Conservation (phyloP, 495 filamentous ascomycete genomes). For the Penicillium waksmanii region DNA sequence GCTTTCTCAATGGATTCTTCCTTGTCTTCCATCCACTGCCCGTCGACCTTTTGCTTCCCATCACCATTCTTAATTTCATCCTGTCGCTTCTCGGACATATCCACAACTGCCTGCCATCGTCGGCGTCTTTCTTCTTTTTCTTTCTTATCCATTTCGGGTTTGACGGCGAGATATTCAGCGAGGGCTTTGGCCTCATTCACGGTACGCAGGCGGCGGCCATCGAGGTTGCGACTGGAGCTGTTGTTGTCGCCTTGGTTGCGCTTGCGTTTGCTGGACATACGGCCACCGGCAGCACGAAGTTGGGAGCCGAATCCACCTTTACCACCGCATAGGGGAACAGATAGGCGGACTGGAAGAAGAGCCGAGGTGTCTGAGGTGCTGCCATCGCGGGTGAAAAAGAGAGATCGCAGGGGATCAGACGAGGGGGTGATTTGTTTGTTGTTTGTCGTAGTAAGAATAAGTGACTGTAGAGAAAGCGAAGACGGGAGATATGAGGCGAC, state of each 20-base stretch:
- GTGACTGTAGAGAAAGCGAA: constrained; percentile 46
- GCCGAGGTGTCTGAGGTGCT: constrained; percentile 53
- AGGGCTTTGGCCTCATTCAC: constrained; percentile 93
- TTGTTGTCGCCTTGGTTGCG: constrained; percentile 81
- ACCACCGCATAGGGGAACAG: constrained; percentile 76
- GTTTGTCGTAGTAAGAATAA: constrained; percentile 80
- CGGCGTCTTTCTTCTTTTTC: constrained; percentile 82
- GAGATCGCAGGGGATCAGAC: constrained; percentile 35
- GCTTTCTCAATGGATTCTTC: constrained; percentile 83
- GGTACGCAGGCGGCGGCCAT: constrained; percentile 86
- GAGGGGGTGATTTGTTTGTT: constrained; percentile 66
- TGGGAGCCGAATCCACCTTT: constrained; percentile 98
- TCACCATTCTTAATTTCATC: constrained; percentile 74
- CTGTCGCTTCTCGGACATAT: constrained; percentile 76
- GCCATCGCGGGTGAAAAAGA: constrained; percentile 30
- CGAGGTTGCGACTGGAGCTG: constrained; percentile 88
- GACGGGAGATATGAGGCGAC: constrained; percentile 68
- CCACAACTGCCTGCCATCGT: constrained; percentile 84
- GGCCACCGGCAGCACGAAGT: constrained; percentile 92
- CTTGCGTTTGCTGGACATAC: constrained; percentile 95
- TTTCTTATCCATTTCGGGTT: constrained; percentile 93
- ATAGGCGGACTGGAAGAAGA: constrained; percentile 83
- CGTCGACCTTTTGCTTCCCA: constrained; percentile 73
- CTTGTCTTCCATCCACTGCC: constrained; percentile 91
- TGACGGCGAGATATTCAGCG: constrained; percentile 91